A percentile compares a stretch with the other conserved stretches of the same genome.
Evolutionary conservation across 148 eudicot species (phyloP).

Genomic region (Silene conica): DNA sequence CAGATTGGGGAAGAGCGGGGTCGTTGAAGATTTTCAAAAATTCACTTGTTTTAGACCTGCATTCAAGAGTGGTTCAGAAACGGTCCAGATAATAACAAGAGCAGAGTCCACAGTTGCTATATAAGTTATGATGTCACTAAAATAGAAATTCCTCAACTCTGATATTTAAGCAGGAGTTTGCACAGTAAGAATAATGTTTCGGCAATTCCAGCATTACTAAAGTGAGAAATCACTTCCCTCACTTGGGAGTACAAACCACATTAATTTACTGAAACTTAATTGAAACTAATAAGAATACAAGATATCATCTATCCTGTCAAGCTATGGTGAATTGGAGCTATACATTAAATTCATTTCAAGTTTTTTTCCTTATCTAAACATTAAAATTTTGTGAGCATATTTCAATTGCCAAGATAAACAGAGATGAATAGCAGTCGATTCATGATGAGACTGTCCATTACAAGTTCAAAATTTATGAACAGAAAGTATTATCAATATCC

Average conservation of each 20-base stretch:
- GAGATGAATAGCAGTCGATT: too few species aligned
- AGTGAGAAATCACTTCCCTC: not conserved
- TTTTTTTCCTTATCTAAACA: too few species aligned
- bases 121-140: not conserved
- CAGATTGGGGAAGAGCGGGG: slow-evolving; percentile 59
- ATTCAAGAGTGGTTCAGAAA: slow-evolving; percentile 14
- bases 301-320: too few species aligned
- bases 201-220: not conserved
- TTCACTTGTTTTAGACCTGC: slow-evolving; percentile 62
- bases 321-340: too few species aligned
- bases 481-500: too few species aligned
- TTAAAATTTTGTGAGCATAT: too few species aligned
- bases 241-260: not conserved
- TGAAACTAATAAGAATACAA: too few species aligned
- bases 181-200: not conserved
- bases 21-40: slow-evolving; percentile 46
- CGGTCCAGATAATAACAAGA: slow-evolving; percentile 1
- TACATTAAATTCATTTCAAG: too few species aligned
- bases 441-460: too few species aligned
- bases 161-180: not conserved
- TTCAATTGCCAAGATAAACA: too few species aligned
- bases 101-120: not conserved
- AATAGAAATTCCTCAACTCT: not conserved
- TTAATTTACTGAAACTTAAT: not conserved
- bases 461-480: too few species aligned